A percentile compares a stretch with the other conserved stretches of the same genome.
phyloP scores from a whole-genome alignment of 108 stramenopile species.

The Hondaea fermentalgiana region DNA sequence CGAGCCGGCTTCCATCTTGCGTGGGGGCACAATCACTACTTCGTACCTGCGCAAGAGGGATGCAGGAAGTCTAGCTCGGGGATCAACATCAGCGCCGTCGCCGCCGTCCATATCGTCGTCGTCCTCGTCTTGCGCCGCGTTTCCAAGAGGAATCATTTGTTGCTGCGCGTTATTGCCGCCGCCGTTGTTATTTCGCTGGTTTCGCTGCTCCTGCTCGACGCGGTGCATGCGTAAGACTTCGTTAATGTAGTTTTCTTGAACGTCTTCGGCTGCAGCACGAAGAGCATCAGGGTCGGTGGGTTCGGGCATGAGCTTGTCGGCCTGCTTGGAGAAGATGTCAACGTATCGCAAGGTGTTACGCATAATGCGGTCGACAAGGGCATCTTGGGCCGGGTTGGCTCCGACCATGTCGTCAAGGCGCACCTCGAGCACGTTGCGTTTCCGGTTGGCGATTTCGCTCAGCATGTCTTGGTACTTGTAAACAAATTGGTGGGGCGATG shows the following conservation, averaged over 20 bases:
- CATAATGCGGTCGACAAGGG: background rate
- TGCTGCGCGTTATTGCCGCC: background rate
- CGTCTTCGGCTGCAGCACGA: background rate
- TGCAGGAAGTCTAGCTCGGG: background rate
- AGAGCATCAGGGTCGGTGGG: background rate
- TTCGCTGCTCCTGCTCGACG: background rate
- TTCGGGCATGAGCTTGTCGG: background rate
- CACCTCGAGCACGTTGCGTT: background rate
- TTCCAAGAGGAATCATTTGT: background rate
- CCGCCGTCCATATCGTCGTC: background rate
- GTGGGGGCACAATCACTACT: background rate
- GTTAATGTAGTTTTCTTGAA: background rate
- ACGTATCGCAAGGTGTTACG: background rate
- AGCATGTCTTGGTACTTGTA: constrained; percentile 1
- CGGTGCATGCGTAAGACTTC: background rate
- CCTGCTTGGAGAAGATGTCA: background rate
- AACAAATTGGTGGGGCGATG: background rate
- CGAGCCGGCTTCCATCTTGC: background rate
- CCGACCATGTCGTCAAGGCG: background rate
- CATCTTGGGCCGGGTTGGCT: background rate
- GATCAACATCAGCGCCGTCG: background rate
- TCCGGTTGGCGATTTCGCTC: constrained; percentile 3
- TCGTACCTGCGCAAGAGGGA: constrained; percentile 14
- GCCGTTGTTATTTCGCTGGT: background rate
- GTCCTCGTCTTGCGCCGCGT: background rate